Percentiles rank a stretch among this genome's conserved stretches.
These are phyloP conservation scores for Geotrichum phurueaensis DNA, from an alignment of 1,139 yeast species.

Conservation along the genomic window DNA sequence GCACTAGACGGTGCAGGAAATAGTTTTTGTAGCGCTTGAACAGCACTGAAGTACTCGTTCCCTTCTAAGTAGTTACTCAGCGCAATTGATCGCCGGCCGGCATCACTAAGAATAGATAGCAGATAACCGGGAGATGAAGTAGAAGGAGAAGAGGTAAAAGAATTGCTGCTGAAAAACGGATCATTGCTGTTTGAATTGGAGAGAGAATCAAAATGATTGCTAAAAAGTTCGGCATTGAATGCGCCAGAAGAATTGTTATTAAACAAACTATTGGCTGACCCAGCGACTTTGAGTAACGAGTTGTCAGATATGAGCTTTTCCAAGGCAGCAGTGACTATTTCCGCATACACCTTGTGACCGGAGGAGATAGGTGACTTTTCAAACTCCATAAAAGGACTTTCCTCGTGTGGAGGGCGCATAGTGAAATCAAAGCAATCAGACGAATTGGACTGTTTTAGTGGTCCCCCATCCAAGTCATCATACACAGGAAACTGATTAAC, in stretches of 20 bases:
- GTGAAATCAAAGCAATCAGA: constrained; percentile 1
- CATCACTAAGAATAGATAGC: constrained; percentile 22
- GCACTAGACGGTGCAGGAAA: constrained; percentile 21
- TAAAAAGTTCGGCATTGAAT: neutral
- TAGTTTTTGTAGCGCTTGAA: constrained; percentile 23
- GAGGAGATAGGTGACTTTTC: constrained; percentile 16
- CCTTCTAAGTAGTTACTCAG: constrained; percentile 26
- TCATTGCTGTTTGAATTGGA: neutral
- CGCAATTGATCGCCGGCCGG: constrained; percentile 24
- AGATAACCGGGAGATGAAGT: constrained; percentile 18
- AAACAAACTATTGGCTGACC: neutral
- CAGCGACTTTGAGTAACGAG: constrained; percentile 5
- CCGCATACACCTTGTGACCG: constrained; percentile 8
- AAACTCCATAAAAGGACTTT: constrained; percentile 4
- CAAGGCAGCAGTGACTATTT: constrained; percentile 10
- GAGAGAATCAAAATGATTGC: neutral
- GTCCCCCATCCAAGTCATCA: constrained; percentile 9
- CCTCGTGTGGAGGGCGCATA: neutral
- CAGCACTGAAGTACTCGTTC: constrained; percentile 26
- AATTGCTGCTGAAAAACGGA: neutral
- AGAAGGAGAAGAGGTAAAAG: neutral
- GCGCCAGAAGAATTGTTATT: neutral
- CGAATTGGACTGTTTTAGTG: neutral
- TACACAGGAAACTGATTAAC: neutral
- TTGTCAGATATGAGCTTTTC: constrained; percentile 10